phyloP scores from a whole-genome alignment of 2,329 filamentous ascomycete genomes.

The Penicillium decumbens region DNA sequence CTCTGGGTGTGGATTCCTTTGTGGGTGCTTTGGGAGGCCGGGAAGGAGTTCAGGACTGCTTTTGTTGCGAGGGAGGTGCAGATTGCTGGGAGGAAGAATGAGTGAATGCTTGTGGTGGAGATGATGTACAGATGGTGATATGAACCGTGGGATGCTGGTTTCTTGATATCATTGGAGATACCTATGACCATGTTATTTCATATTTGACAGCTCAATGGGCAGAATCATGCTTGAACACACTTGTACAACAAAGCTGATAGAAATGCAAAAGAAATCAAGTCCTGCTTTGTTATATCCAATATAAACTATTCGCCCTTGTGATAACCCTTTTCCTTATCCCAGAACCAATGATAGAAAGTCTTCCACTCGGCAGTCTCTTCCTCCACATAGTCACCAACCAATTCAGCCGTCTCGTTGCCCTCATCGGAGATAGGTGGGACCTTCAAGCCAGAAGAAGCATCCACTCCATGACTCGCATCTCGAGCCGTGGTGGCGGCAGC shows the following conservation, averaged over 20 bases:
- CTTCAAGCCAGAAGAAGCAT: slow-evolving; percentile 21
- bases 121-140: not conserved
- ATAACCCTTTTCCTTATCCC: slow-evolving; percentile 29
- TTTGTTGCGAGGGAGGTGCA: slow-evolving; percentile 32
- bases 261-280: not conserved
- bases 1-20: slow-evolving; percentile 58
- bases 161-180: not conserved
- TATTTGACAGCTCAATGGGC: not conserved
- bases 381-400: slow-evolving; percentile 45
- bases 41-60: slow-evolving; percentile 40
- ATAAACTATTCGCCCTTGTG: not conserved
- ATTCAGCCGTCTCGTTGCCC: slow-evolving; percentile 42
- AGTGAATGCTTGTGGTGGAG: slow-evolving; percentile 8
- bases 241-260: not conserved
- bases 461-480: slow-evolving; percentile 12
- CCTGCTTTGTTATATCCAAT: not conserved
- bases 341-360: slow-evolving; percentile 42
- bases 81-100: slow-evolving; percentile 16
- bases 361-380: slow-evolving; percentile 41
- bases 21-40: slow-evolving; percentile 54
- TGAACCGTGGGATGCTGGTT: not conserved
- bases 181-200: not conserved
- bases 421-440: slow-evolving; percentile 17
- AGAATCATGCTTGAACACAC: not conserved
- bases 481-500: slow-evolving; percentile 13